These are phyloP conservation scores for Podospora pseudopauciseta DNA, from an alignment of 495 filamentous ascomycete species.

Conservation along the genomic window DNA sequence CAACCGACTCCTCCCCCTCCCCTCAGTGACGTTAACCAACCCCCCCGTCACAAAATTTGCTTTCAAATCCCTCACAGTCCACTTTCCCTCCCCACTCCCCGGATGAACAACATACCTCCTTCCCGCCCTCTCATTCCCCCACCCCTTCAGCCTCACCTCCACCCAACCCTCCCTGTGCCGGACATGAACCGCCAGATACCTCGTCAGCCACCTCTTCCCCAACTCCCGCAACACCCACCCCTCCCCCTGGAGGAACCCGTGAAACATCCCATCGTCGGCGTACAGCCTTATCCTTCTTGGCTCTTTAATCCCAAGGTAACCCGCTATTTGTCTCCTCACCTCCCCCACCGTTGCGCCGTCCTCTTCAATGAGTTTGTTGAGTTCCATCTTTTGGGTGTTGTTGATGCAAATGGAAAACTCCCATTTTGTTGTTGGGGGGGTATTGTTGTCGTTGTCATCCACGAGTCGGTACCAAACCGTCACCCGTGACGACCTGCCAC, in stretches of 20 bases:
- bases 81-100: conserved; percentile 27
- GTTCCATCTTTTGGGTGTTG: conserved; percentile 5
- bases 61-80: background rate
- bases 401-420: conserved; percentile 25
- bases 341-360: conserved; percentile 25
- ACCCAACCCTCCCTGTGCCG: background rate
- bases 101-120: conserved; percentile 27
- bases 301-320: conserved; percentile 19
- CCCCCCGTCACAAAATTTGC: background rate
- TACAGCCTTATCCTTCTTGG: conserved; percentile 30
- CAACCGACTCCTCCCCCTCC: conserved; percentile 18
- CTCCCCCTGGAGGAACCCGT: conserved; percentile 31
- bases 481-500: no score
- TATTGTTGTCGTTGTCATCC: no score
- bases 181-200: background rate
- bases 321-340: conserved; percentile 21
- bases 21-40: background rate
- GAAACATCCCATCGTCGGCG: conserved; percentile 31
- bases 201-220: conserved; percentile 26
- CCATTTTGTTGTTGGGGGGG: conserved; percentile 8
- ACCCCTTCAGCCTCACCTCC: background rate
- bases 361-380: conserved; percentile 23
- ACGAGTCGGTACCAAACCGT: no score
- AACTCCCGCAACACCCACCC: conserved; percentile 32
- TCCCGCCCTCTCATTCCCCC: background rate